Base-by-base conservation (phyloP, 108 stramenopile genomes). In the Chaetoceros tenuissimus region DNA sequence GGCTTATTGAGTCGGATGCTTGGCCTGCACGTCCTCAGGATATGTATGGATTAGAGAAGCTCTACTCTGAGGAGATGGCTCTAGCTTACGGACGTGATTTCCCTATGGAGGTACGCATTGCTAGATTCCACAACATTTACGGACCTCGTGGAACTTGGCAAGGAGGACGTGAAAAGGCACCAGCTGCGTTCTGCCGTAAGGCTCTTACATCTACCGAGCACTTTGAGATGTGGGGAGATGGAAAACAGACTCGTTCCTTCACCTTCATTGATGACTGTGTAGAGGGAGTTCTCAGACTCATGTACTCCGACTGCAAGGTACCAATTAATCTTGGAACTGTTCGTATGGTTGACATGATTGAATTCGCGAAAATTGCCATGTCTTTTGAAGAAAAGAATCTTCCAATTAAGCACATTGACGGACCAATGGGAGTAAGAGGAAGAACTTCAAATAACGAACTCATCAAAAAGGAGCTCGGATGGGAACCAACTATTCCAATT, bases 21-120 rank as follows among this genome's bases (percentile, higher is more conserved):
- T 98, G 98, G 98, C 98, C 98, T n/a, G 98, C 98, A 26, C 89
- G 95, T 69, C 98, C 98, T n/a, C 98, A 98, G 75, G 98, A 98
- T 69, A 96, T 95, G 77, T 98, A 98, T 72, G 98, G 98, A 53
- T 80, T 98, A 28, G 98, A 98, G 69, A 98, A 98, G 89, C 81
- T 98, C 21, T 97, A 97, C 62, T 83, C 96, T 68, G 98, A 98
- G 78, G 96, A 98, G 81, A 97, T 98, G 96, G 96, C 94, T 24
- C 69, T 96, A 54, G 94, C 94, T 10, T 98, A 98, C 69, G 96
- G 94, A 16, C 88, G 90, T 44, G 98, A 98, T 70, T 98, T 98
- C 61, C 72, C 74, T 57, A 78, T 98, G 23, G 89, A 96, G 53
- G 82, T 95, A 25, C 89, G 98, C 53, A 84, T 93, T 55, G 91